These are phyloP conservation scores for Trichoderma atrobrunneum DNA, from an alignment of 2,329 filamentous ascomycete genomes.

Conservation along the genomic window DNA sequence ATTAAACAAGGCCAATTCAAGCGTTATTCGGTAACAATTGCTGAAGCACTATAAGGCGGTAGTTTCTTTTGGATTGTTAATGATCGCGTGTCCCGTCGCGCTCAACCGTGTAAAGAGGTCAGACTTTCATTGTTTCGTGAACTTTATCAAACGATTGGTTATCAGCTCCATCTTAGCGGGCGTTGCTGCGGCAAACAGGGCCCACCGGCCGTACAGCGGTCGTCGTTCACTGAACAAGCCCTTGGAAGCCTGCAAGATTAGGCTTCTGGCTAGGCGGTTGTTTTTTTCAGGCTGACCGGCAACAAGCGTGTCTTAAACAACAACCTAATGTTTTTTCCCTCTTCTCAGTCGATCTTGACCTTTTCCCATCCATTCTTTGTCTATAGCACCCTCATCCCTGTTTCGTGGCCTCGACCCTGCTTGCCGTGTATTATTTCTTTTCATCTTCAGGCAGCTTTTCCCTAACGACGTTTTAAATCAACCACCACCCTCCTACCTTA, in stretches of 20 bases:
- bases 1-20: background rate
- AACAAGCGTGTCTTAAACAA: constrained; percentile 14
- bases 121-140: background rate
- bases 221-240: background rate
- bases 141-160: constrained; percentile 8
- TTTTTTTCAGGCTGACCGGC: background rate
- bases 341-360: constrained; percentile 1
- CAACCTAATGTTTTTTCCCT: background rate
- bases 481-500: background rate
- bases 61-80: background rate
- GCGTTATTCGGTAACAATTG: background rate
- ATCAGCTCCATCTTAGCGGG: constrained; percentile 5
- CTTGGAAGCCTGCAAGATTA: constrained; percentile 1
- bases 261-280: background rate
- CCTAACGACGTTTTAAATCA: background rate
- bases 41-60: background rate
- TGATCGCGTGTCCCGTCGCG: constrained; percentile 23
- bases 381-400: background rate
- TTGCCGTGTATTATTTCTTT: constrained; percentile 2
- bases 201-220: background rate
- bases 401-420: constrained; percentile 2
- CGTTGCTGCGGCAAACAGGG: constrained; percentile 28
- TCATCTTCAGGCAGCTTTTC: background rate
- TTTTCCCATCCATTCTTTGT: constrained; percentile 3
- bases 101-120: constrained; percentile 38